Evolutionary conservation across 202 grass and related monocot genomes (phyloP).

Genomic region (Zoysia matrella): DNA sequence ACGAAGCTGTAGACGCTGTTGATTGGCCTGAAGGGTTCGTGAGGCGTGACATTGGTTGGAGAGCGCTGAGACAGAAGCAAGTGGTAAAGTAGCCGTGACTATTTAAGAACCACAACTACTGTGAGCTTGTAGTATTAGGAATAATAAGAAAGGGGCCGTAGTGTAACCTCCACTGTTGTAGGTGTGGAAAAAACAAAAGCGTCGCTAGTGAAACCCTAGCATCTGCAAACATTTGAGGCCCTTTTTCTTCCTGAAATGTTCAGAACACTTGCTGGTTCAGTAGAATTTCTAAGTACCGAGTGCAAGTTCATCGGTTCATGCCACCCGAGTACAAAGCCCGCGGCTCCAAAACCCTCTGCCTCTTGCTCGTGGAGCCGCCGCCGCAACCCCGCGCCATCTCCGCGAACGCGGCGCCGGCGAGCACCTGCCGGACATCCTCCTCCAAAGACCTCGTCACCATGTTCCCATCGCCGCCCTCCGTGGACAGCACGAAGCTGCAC

Average conservation of each 20-base stretch:
- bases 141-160: constrained; percentile 24
- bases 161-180: no score
- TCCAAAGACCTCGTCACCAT: constrained; percentile 20
- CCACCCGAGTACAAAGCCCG: not conserved
- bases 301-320: not conserved
- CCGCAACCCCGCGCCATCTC: constrained; percentile 26
- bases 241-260: no score
- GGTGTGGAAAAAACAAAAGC: no score
- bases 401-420: constrained; percentile 46
- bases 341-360: constrained; percentile 43
- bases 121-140: constrained; percentile 4
- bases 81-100: constrained; percentile 10
- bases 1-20: constrained; percentile 60
- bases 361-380: constrained; percentile 30
- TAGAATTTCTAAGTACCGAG: no score
- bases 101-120: not conserved
- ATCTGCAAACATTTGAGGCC: no score
- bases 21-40: constrained; percentile 86
- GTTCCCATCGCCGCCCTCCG: not conserved
- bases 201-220: no score
- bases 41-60: constrained; percentile 83
- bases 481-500: constrained; percentile 42
- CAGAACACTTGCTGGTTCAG: no score
- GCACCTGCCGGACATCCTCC: constrained; percentile 41
- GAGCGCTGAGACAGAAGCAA: constrained; percentile 57